Base-by-base conservation (phyloP, 139 green algal genomes). In the Micractinium conductrix region DNA sequence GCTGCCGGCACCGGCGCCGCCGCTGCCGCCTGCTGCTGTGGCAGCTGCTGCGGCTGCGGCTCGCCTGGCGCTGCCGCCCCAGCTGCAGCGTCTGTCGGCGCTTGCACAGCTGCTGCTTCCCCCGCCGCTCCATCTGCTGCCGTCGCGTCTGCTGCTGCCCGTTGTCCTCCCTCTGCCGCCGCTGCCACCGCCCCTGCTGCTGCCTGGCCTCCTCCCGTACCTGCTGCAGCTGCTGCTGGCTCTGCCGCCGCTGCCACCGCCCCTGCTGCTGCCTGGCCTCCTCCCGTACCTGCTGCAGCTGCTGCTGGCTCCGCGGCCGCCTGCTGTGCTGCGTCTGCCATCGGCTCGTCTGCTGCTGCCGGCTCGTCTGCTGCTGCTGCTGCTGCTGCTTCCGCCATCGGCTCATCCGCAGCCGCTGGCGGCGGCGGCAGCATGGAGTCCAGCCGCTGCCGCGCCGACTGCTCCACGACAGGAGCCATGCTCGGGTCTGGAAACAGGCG, bases 401-500 rank as follows among this genome's bases (percentile, higher is more conserved):
- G 2, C 38, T 42, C 50, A 79, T 37, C 53, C 58, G 70, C 67
- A 68, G 8, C 84, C 26, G 37, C 14, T 78, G 75, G 65, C 17
- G 19, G 4, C 14, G 42, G 5, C 60, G 65, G 33, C 37, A 83
- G 22, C 44, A 86, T 74, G 53, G 85, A 35, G 35, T 84, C 79
- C 84, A 93, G 69, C 43, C 87, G 83, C 58, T 83, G 62, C 38
- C 45, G n/a, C 1, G 93, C 89, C 67, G 87, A 88, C 55, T 75
- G 78, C 50, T 92, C 79, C 24, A 96, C 91, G 62, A 40, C 14
- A 4, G 55, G 78, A 26, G 71, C 58, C 78, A 93, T 86, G 63
- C 73, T 37, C 10, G 83, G 69, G 82, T 90, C 70, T 5, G 80
- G 70, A 65, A 92, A 92, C n/a, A 96, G 87, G 74, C 89, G 86